Evolutionary conservation across 352 stramenopile species (phyloP).

Genomic region (Thalassiosira exigua): DNA sequence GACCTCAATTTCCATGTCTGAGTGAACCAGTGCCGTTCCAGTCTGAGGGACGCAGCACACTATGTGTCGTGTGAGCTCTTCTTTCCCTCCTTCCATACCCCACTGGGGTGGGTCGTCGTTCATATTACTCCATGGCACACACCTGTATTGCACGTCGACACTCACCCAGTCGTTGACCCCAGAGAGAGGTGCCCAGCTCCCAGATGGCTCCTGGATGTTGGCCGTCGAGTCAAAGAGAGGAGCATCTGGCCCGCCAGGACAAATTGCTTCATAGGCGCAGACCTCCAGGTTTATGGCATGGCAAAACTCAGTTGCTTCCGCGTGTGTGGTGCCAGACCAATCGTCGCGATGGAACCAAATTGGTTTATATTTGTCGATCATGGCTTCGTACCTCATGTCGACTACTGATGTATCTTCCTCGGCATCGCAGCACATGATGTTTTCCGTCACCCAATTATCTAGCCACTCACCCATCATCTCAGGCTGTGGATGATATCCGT

Average conservation of each 20-base stretch:
- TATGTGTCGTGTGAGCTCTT: background rate
- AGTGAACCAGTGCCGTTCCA: background rate
- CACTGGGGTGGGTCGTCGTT: background rate
- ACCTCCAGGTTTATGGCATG: background rate
- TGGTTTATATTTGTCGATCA: background rate
- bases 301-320: slow-evolving; percentile 3
- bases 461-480: no score
- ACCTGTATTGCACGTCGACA: background rate
- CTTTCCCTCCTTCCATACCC: background rate
- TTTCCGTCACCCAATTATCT: no score
- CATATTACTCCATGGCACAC: background rate
- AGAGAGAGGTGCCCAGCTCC: background rate
- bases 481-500: no score
- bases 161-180: slow-evolving; percentile 2
- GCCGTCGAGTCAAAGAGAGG: background rate
- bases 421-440: no score
- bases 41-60: background rate
- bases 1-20: no score
- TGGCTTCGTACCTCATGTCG: no score
- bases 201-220: background rate
- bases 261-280: slow-evolving; percentile 25
- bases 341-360: background rate
- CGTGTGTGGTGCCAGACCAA: background rate
- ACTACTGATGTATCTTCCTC: no score
- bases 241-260: slow-evolving; percentile 3